A percentile compares a stretch with the other conserved stretches of the same genome.
These are phyloP conservation scores for Albatrellus ellisii DNA, from an alignment of 768 basidiomycete genomes.

Conservation along the genomic window DNA sequence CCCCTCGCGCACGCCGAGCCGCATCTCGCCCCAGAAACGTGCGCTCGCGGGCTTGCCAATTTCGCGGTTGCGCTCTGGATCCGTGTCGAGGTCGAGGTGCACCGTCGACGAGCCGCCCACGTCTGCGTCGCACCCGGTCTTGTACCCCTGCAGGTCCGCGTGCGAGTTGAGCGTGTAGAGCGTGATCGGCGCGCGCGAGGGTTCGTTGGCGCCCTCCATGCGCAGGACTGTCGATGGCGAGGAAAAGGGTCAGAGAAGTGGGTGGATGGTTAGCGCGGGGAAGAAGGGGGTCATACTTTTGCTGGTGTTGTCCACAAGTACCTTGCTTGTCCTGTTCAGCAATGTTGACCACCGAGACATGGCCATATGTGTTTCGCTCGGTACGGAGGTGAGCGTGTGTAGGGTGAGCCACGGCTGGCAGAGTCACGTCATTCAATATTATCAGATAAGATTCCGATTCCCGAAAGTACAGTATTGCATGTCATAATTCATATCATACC, in stretches of 20 bases:
- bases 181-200: constrained; percentile 44
- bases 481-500: too few relatives aligned
- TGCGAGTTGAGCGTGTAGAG: constrained; percentile 52
- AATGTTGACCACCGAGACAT: constrained; percentile 20
- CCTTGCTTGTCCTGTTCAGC: constrained; percentile 25
- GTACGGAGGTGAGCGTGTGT: too few relatives aligned
- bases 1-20: constrained; percentile 51
- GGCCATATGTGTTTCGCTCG: not conserved
- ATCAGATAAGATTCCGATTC: too few relatives aligned
- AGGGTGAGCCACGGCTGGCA: too few relatives aligned
- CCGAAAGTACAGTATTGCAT: too few relatives aligned
- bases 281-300: constrained; percentile 4
- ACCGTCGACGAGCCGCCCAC: constrained; percentile 76
- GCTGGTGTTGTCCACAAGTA: constrained; percentile 25
- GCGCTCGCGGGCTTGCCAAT: constrained; percentile 36
- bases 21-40: constrained; percentile 74
- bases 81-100: constrained; percentile 56
- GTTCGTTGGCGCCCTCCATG: constrained; percentile 66
- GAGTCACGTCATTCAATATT: too few relatives aligned
- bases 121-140: constrained; percentile 77
- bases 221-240: constrained; percentile 35
- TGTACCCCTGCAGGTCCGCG: constrained; percentile 48
- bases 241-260: constrained; percentile 7
- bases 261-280: not conserved
- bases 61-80: constrained; percentile 29